A percentile compares a stretch with the other conserved stretches of the same genome.
These are phyloP conservation scores for Verruconis gallopava DNA, from an alignment of 2,329 filamentous ascomycete genomes.

Conservation along the genomic window DNA sequence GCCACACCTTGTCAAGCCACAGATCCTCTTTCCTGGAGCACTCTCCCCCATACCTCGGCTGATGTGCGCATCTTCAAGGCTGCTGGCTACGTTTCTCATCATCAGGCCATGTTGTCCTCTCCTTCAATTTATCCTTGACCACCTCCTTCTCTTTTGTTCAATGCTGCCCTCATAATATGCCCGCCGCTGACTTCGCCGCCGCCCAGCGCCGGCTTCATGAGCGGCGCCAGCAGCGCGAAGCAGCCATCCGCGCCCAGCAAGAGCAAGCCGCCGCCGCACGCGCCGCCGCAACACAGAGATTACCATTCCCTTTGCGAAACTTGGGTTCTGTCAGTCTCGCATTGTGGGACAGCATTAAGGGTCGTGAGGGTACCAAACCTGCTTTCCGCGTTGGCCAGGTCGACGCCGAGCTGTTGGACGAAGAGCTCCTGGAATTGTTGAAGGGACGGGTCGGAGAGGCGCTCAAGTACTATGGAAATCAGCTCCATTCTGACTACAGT, in stretches of 20 bases:
- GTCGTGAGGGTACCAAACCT: slow-evolving; percentile 66
- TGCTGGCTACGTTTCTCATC: no score
- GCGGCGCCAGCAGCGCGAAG: slow-evolving; percentile 64
- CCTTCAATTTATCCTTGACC: not conserved
- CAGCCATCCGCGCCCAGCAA: slow-evolving; percentile 43
- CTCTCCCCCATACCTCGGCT: no score
- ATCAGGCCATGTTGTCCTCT: no score
- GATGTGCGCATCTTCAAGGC: no score
- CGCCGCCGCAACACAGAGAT: slow-evolving; percentile 19
- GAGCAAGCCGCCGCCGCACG: slow-evolving; percentile 29
- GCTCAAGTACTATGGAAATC: slow-evolving; percentile 67
- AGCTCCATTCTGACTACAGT: slow-evolving; percentile 75
- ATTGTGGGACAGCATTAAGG: slow-evolving; percentile 58
- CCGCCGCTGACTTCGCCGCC: slow-evolving; percentile 62
- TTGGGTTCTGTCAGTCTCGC: slow-evolving; percentile 36
- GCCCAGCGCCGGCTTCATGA: slow-evolving; percentile 78
- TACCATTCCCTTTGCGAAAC: slow-evolving; percentile 46
- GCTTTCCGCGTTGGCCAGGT: slow-evolving; percentile 91
- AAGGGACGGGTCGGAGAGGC: slow-evolving; percentile 78
- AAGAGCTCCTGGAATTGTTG: slow-evolving; percentile 77
- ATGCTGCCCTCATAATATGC: slow-evolving; percentile 29
- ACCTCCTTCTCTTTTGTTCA: no score
- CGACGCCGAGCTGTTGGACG: slow-evolving; percentile 87
- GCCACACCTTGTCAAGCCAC: no score
- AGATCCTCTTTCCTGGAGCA: no score